Conservation (phyloP, 202 grass and related monocot species). For the Schoenoplectus triqueter region DNA sequence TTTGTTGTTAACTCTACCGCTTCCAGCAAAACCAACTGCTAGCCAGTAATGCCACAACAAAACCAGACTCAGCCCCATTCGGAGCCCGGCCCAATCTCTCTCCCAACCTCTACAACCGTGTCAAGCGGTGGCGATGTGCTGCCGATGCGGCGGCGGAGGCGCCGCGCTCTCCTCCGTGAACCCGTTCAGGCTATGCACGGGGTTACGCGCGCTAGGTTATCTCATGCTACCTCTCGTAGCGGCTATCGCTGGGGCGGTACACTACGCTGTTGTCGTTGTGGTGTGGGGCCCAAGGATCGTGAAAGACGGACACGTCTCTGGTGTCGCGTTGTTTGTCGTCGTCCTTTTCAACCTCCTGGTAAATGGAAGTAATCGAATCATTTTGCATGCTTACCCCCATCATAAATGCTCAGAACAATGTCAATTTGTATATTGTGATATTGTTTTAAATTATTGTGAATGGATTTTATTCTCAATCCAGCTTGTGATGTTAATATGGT, state of each 20-base stretch:
- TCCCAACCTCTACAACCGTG: neutral
- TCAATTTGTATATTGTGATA: too few species aligned
- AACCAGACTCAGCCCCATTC: constrained; percentile 2
- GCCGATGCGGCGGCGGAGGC: constrained; percentile 23
- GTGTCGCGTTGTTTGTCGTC: constrained; percentile 45
- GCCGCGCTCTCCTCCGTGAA: constrained; percentile 45
- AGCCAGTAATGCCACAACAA: neutral
- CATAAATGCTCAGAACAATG: neutral
- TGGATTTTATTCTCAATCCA: constrained; percentile 71
- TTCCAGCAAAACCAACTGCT: neutral
- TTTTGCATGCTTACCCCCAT: neutral
- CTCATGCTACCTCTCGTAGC: constrained; percentile 65
- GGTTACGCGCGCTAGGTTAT: constrained; percentile 63
- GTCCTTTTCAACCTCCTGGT: constrained; percentile 71
- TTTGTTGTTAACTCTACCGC: too few species aligned
- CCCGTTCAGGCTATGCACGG: constrained; percentile 63
- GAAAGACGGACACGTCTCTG: constrained; percentile 24
- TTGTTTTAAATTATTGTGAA: neutral
- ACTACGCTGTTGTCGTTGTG: constrained; percentile 77
- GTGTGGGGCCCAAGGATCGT: constrained; percentile 70
- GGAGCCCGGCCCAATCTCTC: constrained; percentile 35
- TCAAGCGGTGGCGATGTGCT: neutral
- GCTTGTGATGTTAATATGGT: constrained; percentile 90
- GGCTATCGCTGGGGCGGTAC: constrained; percentile 62
- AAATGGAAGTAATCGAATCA: constrained; percentile 2